Evolutionary conservation across 169 alveolate genomes (phyloP), one percentile per base, ranked within the genome.

Genomic region (Ichthyophthirius multifiliis): DNA sequence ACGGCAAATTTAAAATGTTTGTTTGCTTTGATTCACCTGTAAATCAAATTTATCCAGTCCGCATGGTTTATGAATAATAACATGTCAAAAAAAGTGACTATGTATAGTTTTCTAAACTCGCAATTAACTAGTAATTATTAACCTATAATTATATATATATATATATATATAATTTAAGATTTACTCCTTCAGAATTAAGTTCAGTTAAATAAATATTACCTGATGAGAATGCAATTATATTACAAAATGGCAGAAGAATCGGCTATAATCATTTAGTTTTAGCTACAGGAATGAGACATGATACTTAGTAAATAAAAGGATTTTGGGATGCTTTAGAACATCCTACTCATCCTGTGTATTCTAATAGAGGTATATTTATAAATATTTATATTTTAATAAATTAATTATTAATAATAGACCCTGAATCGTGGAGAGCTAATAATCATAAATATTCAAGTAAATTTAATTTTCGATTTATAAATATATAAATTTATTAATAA

Each of bases 301-400:
- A 67, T 41, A 39, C 41, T 37, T 20, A 47, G 7, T 55, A 65
- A 13, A 73, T 81, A 23, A 67, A 81, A 43, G 86, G 86, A 45
- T 81, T 81, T 30, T 76, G 73, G n/a, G 86, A 67, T 5, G 86
- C 86, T n/a, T 74, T 76, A 74, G 67, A 81, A 81, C 76, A 81
- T 46, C 65, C 43, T 32, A 82, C 67, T 20, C 74, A 74, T 10
- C 86, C 81, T 23, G 86, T 81, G 3, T 81, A 71, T 15, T 43
- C 86, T n/a, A 41, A 45, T 43, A 34, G 35, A 18, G 85, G 74
- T 55, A 55, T 5, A n/a, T n/a, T 23, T 4, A 55, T 5, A 5
- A 18, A 5, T 55, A 13, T 10, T 9, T 55, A 23, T 20, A 13
- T 5, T 5, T 23, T 55, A 55, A 9, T 41, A 41, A 9, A 9